These are phyloP conservation scores for Torulaspora indica DNA, from an alignment of 805 yeast species.

Conservation along the genomic window DNA sequence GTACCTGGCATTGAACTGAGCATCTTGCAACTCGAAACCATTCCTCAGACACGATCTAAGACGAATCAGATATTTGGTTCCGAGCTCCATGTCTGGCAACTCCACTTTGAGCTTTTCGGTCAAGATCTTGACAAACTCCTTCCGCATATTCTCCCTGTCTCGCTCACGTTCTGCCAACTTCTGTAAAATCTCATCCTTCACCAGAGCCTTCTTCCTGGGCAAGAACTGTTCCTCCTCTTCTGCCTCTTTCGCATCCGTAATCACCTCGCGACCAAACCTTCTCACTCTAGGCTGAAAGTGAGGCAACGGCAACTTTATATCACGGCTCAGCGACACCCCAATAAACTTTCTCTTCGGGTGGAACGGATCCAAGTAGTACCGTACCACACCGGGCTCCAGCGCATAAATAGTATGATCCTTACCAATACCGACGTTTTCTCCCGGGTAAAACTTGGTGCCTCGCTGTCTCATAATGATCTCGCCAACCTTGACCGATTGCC, in stretches of 20 bases:
- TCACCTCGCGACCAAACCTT: constrained; percentile 74
- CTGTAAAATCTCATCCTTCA: constrained; percentile 48
- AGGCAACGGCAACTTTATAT: constrained; percentile 69
- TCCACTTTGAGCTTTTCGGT: constrained; percentile 18
- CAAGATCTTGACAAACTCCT: constrained; percentile 32
- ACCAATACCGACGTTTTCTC: constrained; percentile 86
- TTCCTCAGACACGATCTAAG: constrained; percentile 52
- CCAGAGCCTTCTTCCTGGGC: constrained; percentile 63
- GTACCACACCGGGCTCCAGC: constrained; percentile 85
- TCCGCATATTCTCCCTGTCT: constrained; percentile 35
- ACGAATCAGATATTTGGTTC: constrained; percentile 50
- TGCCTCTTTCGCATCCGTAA: constrained; percentile 42
- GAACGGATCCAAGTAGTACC: constrained; percentile 91
- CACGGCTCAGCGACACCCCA: constrained; percentile 73
- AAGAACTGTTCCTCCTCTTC: constrained; percentile 54
- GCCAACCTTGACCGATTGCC: constrained; percentile 67
- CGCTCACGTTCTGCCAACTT: constrained; percentile 40
- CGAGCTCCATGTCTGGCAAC: constrained; percentile 34
- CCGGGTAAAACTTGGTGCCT: constrained; percentile 93
- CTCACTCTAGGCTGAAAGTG: constrained; percentile 87
- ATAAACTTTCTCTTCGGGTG: constrained; percentile 88
- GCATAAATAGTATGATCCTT: constrained; percentile 92
- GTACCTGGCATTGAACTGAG: constrained; percentile 54
- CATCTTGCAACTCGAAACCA: constrained; percentile 54
- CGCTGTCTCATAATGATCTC: constrained; percentile 89